A percentile compares a stretch with the other conserved stretches of the same genome.
phyloP scores from a whole-genome alignment of 2,329 filamentous ascomycete species.

The Gliomastix tumulicola region DNA sequence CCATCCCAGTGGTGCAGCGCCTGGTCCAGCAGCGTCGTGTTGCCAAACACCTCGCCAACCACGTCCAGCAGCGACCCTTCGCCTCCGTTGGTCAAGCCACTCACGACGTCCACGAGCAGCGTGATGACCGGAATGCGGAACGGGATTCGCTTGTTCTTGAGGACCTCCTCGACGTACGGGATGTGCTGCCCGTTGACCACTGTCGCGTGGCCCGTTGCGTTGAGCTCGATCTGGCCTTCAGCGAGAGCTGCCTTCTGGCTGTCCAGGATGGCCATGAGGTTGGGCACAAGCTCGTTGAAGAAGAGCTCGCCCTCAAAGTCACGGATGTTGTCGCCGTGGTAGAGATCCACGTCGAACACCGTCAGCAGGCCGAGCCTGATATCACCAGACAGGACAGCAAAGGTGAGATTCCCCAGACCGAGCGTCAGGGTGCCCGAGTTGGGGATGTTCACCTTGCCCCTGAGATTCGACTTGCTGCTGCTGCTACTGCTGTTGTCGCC shows the following conservation, averaged over 20 bases:
- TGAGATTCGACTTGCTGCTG: conserved; percentile 31
- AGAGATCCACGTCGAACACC: conserved; percentile 28
- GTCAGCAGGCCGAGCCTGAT: conserved; percentile 28
- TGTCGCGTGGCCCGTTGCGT: conserved; percentile 31
- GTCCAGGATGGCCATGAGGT: conserved; percentile 29
- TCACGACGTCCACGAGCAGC: conserved; percentile 26
- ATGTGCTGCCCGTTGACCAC: conserved; percentile 33
- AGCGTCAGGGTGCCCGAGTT: conserved; percentile 35
- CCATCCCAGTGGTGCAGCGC: conserved; percentile 25
- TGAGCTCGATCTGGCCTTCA: conserved; percentile 31
- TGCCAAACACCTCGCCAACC: conserved; percentile 28
- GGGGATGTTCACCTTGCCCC: conserved; percentile 33
- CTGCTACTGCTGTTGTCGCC: conserved; percentile 22
- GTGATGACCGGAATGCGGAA: conserved; percentile 28
- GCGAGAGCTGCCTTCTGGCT: conserved; percentile 25
- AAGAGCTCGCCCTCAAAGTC: conserved; percentile 32
- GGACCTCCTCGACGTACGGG: conserved; percentile 32
- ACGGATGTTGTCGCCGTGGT: conserved; percentile 33
- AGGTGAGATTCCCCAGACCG: conserved; percentile 36
- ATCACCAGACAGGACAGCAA: conserved; percentile 33
- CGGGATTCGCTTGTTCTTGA: conserved; percentile 28
- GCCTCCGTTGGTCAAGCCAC: conserved; percentile 18
- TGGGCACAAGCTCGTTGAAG: conserved; percentile 30
- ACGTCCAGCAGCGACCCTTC: conserved; percentile 20
- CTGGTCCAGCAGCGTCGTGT: conserved; percentile 28